These are phyloP conservation scores for Termitomyces sp. DNA, from an alignment of 1,284 basidiomycete species.

Conservation along the genomic window DNA sequence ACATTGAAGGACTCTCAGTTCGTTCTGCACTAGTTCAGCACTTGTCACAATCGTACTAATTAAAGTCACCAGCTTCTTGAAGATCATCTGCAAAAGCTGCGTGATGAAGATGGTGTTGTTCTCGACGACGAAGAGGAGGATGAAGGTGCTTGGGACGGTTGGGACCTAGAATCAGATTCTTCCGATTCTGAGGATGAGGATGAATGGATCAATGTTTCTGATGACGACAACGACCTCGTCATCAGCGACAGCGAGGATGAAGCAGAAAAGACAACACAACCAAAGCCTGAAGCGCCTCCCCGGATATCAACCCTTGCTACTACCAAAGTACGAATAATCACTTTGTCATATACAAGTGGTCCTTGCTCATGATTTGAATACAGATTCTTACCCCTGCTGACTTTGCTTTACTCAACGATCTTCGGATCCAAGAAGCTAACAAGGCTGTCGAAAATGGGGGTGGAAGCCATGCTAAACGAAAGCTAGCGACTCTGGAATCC, in stretches of 20 bases:
- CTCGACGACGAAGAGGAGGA: slow-evolving; percentile 62
- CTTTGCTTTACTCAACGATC: slow-evolving; percentile 89
- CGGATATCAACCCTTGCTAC: slow-evolving; percentile 67
- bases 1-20: slow-evolving; percentile 89
- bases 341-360: background rate
- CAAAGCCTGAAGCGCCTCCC: slow-evolving; percentile 22
- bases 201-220: slow-evolving; percentile 86
- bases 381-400: slow-evolving; percentile 98
- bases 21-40: slow-evolving; percentile 18
- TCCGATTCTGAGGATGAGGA: slow-evolving; percentile 43
- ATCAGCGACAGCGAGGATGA: slow-evolving; percentile 88
- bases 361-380: background rate
- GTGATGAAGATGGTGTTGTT: slow-evolving; percentile 59
- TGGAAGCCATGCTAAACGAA: slow-evolving; percentile 80
- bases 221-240: slow-evolving; percentile 66
- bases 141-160: slow-evolving; percentile 81
- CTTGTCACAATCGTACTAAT: background rate
- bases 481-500: slow-evolving; percentile 75
- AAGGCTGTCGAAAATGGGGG: slow-evolving; percentile 69
- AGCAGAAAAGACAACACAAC: slow-evolving; percentile 30
- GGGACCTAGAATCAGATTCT: slow-evolving; percentile 81
- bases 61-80: slow-evolving; percentile 66
- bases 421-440: slow-evolving; percentile 79
- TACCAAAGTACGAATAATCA: slow-evolving; percentile 59
- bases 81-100: slow-evolving; percentile 72